Base-by-base conservation (phyloP, 805 yeast genomes). In the Candida sonorensis region DNA sequence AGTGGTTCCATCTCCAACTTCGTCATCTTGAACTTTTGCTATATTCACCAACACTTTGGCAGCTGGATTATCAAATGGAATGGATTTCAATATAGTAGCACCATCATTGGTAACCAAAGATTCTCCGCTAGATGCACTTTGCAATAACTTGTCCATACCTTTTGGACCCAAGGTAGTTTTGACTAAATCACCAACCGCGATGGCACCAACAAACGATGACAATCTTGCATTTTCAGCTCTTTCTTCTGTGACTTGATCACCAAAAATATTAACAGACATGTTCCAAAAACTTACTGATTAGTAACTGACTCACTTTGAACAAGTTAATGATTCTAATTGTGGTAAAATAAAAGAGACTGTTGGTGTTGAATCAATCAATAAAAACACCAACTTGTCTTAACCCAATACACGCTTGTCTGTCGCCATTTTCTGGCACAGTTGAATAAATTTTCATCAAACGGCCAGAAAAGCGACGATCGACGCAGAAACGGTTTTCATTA, bases 1-100 rank as follows among this genome's bases (percentile, higher is more conserved):
- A 0, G 98, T 90, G 26, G 99, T 92, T 46, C 99, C 99, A 55
- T 92, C 97, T 39, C 97, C 97, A 45, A 90, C 95, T 59, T 90
- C 97, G 39, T 94, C 95, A 58, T 92, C 99, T 66, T 92, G 99
- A 14, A 94, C 90, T 57, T 92, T 81, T 30, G 96, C 81, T 35
- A 92, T 82, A 55, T 94, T 94, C 20, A 94, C 98, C 44, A 92
- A 67, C 35, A 90, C 90, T 50, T 85, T 85, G 16, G 98, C 99
- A 11, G 97, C 97, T 8, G 97, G 97, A 50, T 92, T 90, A 55
- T 88, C 96, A 45, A 92, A 75, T 11, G 97, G 97, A 48, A 92
- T 90, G 2, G 94, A 72, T 51, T 88, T 87, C 44, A 92, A 66
- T 43, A 92, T 92, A 3, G 99, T 92, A 31, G 98, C 98, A 40